Evolutionary conservation across 2,329 filamentous ascomycete genomes (phyloP).

Genomic region (Gnomoniopsis sp.): DNA sequence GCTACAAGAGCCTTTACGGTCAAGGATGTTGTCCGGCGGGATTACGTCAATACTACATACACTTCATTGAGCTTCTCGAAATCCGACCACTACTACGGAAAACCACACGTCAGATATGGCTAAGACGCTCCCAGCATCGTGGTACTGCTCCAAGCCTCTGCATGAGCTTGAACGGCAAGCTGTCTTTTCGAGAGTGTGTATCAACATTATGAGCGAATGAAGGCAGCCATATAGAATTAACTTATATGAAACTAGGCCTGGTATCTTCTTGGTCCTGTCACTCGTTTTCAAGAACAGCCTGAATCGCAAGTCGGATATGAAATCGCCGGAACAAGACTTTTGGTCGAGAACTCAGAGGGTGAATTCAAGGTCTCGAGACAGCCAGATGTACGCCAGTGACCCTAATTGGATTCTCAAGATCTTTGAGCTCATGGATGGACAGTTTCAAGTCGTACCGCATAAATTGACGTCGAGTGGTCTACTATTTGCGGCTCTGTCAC

Average conservation of each 20-base stretch:
- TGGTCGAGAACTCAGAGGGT: not conserved
- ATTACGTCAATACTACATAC: too few species aligned
- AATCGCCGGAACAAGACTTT: not conserved
- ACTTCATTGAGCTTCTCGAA: not conserved
- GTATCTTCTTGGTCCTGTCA: not conserved
- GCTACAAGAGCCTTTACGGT: too few species aligned
- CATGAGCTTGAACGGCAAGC: not conserved
- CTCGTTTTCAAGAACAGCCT: not conserved
- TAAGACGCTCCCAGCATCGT: not conserved
- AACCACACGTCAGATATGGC: not conserved
- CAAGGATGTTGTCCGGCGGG: too few species aligned
- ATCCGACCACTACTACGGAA: not conserved
- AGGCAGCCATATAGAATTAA: not conserved
- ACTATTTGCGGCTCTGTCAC: conserved; percentile 47
- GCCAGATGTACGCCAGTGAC: not conserved
- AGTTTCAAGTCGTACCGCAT: not conserved
- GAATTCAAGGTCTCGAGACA: not conserved
- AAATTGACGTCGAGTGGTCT: conserved; percentile 47
- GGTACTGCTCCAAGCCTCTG: not conserved
- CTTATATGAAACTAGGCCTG: not conserved
- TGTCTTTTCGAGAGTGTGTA: not conserved
- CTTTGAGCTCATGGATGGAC: not conserved
- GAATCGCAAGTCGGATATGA: not conserved
- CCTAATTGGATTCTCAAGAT: not conserved
- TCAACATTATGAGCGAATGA: not conserved